Evolutionary conservation across 2,329 filamentous ascomycete genomes (phyloP), one percentile per base, ranked within the genome.

Genomic region (Diaporthe destruens): DNA sequence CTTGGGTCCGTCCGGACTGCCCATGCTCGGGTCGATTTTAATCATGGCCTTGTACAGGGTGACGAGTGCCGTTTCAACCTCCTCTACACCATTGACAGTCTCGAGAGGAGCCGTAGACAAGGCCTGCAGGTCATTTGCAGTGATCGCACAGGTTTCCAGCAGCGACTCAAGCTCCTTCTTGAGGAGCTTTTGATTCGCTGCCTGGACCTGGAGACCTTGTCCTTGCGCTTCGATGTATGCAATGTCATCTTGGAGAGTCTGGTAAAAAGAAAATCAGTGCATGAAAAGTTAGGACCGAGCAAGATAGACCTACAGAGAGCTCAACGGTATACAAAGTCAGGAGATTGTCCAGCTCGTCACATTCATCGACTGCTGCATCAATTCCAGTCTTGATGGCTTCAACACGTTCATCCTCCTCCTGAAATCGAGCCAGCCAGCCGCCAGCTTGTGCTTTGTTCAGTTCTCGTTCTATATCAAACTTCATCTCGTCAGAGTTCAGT

Each of bases 161-260:
- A 98, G 86, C 44, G 92, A 93, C 80, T 97, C 91, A 1, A 99
- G 88, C 81, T 99, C 96, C 75, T 92, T 94, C 81, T 96, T 94
- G 59, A 99, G 88, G 36, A 98, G 88, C 81, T 98, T 98, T 81
- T 99, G 96, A 78, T 99, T 99, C 53, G 96, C 94, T 25, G 96
- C 96, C 82, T 98, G 96, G 8, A 99, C 96, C 79, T 99, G 96
- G 59, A 99, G 85, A 85, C 96, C 96, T 83, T 99, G 96, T 8
- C 94, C 95, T 82, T 99, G 96, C 2, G 96, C 95, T 84, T 99
- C 96, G 76, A 99, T 98, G 80, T 97, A 98, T 4, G 95, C 92
- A 77, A 99, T 97, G 78, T 99, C 96, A 65, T 98, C 96, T 71
- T 95, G 95, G 39, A 99, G 87, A 63, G 95, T 98, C 93, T 97